Base-by-base conservation (phyloP, 768 basidiomycete genomes). In the Lepiota brunneoincarnata region DNA sequence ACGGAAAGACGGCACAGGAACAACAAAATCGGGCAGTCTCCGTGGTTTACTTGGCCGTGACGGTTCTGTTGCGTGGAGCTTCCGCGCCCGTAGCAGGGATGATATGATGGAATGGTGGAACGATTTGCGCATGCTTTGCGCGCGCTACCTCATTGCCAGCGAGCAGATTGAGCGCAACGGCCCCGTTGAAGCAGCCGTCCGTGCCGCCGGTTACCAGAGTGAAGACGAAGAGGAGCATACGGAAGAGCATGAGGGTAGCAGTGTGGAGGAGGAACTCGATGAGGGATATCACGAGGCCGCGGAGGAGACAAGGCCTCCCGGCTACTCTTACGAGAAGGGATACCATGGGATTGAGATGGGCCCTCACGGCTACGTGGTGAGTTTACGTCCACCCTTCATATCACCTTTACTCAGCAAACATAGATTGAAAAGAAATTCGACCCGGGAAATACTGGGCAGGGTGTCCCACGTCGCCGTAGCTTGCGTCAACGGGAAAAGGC, bases 21-120 rank as follows among this genome's bases (percentile, higher is more conserved):
- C 81, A 14, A 78, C 77, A 1, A 83, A 84, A 64, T 84, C 62
- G 64, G 79, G 57, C 63, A 64, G 46, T 58, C 70, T 21, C 57
- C 81, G 15, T 61, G 61, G 51, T 54, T 55, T 28, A 66, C 60
- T 21, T 67, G 63, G 35, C 34, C 66, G 50, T 61, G 71, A 44
- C 74, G 82, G 50, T 79, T 83, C 51, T 17, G 61, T 58, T 62
- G 91, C 91, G 24, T 98, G 90, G 85, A 90, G 86, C 45, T 98
- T 99, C 79, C 81, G 93, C 34, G 82, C 90, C 42, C 75, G 96
- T 56, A 89, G 86, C 55, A 83, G 89, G 59, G 96, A 98, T 58
- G 96, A 98, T 61, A 93, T 98, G 93, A 93, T 98, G 93, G 97
- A 99, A 73, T 97, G 97, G 92, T 99, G 97, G 97, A 98, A 98